These are phyloP conservation scores for Hevea brasiliensis DNA, from an alignment of 345 rosid genomes.

Conservation along the genomic window DNA sequence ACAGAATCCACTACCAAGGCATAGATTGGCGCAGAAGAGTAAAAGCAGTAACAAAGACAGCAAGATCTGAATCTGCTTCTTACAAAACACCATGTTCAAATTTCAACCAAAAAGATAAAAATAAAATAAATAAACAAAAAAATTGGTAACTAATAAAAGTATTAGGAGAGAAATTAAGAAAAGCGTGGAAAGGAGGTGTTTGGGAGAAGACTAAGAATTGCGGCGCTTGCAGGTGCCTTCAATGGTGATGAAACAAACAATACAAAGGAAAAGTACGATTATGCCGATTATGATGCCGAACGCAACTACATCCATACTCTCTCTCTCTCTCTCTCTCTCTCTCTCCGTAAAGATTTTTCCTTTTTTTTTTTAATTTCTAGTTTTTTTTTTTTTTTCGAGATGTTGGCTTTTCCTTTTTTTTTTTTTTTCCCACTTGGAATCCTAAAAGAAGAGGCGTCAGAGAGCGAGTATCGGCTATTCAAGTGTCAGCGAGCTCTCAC, in stretches of 20 bases:
- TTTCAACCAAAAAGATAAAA: background rate
- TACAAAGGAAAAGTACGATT: conserved; percentile 58
- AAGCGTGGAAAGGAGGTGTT: background rate
- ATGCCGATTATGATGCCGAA: conserved; percentile 78
- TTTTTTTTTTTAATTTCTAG: too few relatives aligned
- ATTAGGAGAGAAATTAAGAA: too few relatives aligned
- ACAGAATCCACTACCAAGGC: conserved; percentile 38
- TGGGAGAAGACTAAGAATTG: conserved; percentile 22
- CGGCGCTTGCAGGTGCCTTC: conserved; percentile 61
- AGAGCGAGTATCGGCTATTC: too few relatives aligned
- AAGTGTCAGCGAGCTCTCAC: too few relatives aligned
- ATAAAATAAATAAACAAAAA: background rate
- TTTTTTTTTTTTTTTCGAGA: too few relatives aligned
- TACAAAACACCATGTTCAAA: conserved; percentile 32
- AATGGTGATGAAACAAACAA: conserved; percentile 66
- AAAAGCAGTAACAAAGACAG: conserved; percentile 20
- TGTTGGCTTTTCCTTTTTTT: too few relatives aligned
- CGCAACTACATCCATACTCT: conserved; percentile 56
- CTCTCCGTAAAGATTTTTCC: too few relatives aligned
- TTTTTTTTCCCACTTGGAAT: too few relatives aligned
- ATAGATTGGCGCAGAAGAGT: conserved; percentile 50
- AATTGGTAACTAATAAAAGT: background rate
- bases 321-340: too few relatives aligned
- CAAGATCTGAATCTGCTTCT: conserved; percentile 11
- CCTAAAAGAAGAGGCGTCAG: too few relatives aligned